Base-by-base conservation (phyloP, 1,284 basidiomycete genomes). In the Wallemia hederae region DNA sequence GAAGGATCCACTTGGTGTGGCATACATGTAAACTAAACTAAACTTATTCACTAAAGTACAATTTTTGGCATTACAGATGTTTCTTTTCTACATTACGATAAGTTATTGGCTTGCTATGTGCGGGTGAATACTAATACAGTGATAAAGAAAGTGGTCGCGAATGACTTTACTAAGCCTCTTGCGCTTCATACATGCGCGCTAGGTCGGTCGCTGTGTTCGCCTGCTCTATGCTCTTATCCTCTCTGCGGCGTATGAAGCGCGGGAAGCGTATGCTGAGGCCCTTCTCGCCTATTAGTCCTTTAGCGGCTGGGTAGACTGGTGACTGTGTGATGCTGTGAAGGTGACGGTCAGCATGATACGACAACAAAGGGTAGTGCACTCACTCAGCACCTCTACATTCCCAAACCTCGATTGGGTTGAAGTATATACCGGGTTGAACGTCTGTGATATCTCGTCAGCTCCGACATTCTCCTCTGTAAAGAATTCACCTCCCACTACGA, bases 251-350 rank as follows among this genome's bases (percentile, higher is more conserved):
- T 64, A 97, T 78, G 71, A 97, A 98, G 27, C 92, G 80, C 33
- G 94, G 92, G 72, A 99, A 99, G 11, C 94, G 82, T 59, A 98
- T 73, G 25, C 90, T 96, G 66, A 99, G 86, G 0, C 92, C 90
- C 65, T 89, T 75, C 58, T 84, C 80, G 61, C 88, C 87, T 28
- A 82, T 89, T 72, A 90, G 67, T 63, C 92, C 92, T 70, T 91
- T 85, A n/a, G 87, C 94, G 2, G 94, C 94, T 2, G 87, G 86
- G 70, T 99, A 99, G 28, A 98, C 79, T 0, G 94, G 94, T 72
- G 90, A 96, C 71, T 98, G 73, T 70, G 69, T 69, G 24, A 70
- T 64, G n/a, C 56, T 58, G 56, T 3, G 22, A 55, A 55, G 49
- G 22, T 7, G 49, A 26, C 25, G 11, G n/a, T 22, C 7, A 55